Evolutionary conservation across 2,329 filamentous ascomycete species (phyloP), one percentile per base, ranked within the genome.

Genomic region (Trichoderma asperellum): DNA sequence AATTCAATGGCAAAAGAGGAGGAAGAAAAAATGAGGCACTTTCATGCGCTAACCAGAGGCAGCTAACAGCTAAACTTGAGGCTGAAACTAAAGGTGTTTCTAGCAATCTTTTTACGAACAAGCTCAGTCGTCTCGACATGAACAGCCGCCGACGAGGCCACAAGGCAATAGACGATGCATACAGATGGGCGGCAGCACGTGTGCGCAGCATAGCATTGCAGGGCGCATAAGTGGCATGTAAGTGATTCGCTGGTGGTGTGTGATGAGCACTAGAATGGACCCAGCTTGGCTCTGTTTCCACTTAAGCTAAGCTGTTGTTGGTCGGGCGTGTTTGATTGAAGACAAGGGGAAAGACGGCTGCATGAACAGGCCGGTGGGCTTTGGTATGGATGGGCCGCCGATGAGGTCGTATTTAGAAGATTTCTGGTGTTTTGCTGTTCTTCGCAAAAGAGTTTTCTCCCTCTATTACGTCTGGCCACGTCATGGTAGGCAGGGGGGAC

Each of bases 201-300:
- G 71, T 73, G 69, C 68, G 65, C 71, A 62, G 71, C 70, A 72
- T 72, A 24, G 69, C 69, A 69, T 71, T 59, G 66, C 69, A 70
- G 59, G 72, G 58, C 57, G 68, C 64, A 71, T 70, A 72, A 68
- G 66, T 68, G 69, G 61, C 12, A 68, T 69, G 65, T 71, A 56
- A 67, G 56, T 70, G 70, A 63, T 60, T 68, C 34, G 40, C 37
- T 53, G 64, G 40, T 59, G n/a, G 56, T 60, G 32, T 58, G 65
- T 56, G 57, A 57, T 68, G 27, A 37, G 8, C 37, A 59, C 57
- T 57, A 62, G 32, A 37, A n/a, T 35, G 27, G 14, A 47, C 27
- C 14, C 40, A 16, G 40, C 40, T 43, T 16, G 40, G 21, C 21
- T 49, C 18, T 59, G 57, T 57, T 59, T 59, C 57, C 34, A 59